Evolutionary conservation across 306 rosid genomes (phyloP).

Genomic region (Carpinus viminea): DNA sequence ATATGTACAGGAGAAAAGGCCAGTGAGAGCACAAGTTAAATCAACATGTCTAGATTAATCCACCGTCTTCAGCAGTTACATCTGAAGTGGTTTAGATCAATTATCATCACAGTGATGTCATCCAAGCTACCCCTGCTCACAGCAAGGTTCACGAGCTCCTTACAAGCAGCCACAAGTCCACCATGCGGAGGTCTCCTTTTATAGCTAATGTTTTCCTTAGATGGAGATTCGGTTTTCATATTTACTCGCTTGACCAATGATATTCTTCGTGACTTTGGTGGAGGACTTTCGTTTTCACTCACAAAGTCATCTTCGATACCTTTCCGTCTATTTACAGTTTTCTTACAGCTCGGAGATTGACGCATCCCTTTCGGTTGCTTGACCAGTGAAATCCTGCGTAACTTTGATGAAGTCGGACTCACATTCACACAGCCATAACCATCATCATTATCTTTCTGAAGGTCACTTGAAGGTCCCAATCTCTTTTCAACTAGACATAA

Average conservation of each 20-base stretch:
- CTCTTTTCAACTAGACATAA: conserved; percentile 35
- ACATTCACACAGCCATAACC: conserved; percentile 37
- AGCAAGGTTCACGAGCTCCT: conserved; percentile 64
- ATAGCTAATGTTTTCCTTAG: conserved; percentile 33
- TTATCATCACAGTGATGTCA: conserved; percentile 64
- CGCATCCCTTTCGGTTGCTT: conserved; percentile 31
- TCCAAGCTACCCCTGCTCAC: conserved; percentile 57
- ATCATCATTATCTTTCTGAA: conserved; percentile 21
- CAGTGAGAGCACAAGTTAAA: background rate
- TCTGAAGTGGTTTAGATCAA: conserved; percentile 52
- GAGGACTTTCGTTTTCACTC: conserved; percentile 51
- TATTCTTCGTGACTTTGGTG: conserved; percentile 47
- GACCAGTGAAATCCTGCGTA: conserved; percentile 50
- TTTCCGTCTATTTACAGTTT: conserved; percentile 26
- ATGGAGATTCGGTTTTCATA: conserved; percentile 39
- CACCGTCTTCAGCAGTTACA: conserved; percentile 15
- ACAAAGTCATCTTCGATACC: conserved; percentile 30
- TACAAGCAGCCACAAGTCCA: conserved; percentile 55
- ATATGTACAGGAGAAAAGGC: background rate
- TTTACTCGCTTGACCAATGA: conserved; percentile 41
- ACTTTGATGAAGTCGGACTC: conserved; percentile 51
- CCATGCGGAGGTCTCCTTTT: conserved; percentile 24
- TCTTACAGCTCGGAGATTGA: conserved; percentile 34
- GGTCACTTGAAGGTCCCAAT: conserved; percentile 27
- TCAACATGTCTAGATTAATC: conserved; percentile 2